phyloP scores from a whole-genome alignment of 208 protist species.

The Trypanosoma avium region DNA sequence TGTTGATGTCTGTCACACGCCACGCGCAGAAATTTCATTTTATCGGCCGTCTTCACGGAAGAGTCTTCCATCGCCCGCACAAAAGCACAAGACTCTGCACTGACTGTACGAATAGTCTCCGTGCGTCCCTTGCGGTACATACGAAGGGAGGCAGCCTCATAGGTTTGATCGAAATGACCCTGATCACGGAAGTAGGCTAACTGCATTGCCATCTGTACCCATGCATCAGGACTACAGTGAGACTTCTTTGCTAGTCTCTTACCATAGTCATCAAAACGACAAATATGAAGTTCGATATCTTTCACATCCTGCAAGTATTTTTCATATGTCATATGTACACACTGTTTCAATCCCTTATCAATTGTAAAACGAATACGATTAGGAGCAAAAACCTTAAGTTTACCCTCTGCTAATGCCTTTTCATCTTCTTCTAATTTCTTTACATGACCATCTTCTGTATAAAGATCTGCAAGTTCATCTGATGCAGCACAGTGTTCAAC shows the following conservation, averaged over 20 bases:
- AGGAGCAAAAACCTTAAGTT: conserved; percentile 35
- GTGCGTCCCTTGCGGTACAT: conserved; percentile 73
- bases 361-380: conserved; percentile 67
- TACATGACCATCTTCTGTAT: conserved; percentile 49
- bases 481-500: conserved; percentile 51
- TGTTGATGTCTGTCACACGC: conserved; percentile 63
- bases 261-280: conserved; percentile 50
- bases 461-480: conserved; percentile 52
- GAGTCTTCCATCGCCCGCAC: conserved; percentile 45
- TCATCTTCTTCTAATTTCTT: conserved; percentile 41
- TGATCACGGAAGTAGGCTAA: conserved; percentile 72
- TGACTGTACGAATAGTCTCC: conserved; percentile 77
- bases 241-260: conserved; percentile 38
- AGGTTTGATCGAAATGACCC: conserved; percentile 60
- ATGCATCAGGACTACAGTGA: conserved; percentile 62
- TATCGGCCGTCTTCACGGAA: conserved; percentile 22
- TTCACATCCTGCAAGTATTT: conserved; percentile 37
- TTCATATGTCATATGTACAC: conserved; percentile 45
- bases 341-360: conserved; percentile 43
- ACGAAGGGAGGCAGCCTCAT: conserved; percentile 64
- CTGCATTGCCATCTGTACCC: conserved; percentile 85
- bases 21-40: conserved; percentile 37
- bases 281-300: conserved; percentile 64
- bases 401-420: conserved; percentile 24
- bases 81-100: conserved; percentile 43